A percentile compares a stretch with the other conserved stretches of the same genome.
phyloP scores from a whole-genome alignment of 2,329 filamentous ascomycete species.

The Claviceps arundinis region DNA sequence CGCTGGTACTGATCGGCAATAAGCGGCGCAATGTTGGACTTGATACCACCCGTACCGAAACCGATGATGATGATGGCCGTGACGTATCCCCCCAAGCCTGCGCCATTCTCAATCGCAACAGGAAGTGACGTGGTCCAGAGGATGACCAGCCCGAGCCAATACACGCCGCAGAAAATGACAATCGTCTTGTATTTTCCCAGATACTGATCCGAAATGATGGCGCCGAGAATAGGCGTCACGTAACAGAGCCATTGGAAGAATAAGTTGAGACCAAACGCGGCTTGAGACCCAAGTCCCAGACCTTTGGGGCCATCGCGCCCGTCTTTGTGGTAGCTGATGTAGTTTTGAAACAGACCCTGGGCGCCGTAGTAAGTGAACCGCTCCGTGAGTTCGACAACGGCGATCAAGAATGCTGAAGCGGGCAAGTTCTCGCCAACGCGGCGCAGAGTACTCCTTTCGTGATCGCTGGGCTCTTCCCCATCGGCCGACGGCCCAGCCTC shows the following conservation, averaged over 20 bases:
- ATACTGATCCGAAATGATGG: conserved; percentile 43
- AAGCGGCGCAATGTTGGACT: conserved; percentile 46
- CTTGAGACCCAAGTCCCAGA: conserved; percentile 39
- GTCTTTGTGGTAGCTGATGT: conserved; percentile 26
- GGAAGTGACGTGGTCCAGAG: conserved; percentile 37
- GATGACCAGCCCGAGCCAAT: conserved; percentile 42
- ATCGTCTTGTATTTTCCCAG: conserved; percentile 51
- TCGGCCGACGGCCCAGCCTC: conserved; percentile 24
- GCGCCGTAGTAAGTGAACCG: conserved; percentile 46
- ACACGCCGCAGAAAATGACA: conserved; percentile 40
- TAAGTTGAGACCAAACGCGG: conserved; percentile 39
- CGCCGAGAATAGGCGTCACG: conserved; percentile 32
- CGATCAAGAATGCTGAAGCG: conserved; percentile 41
- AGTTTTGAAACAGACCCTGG: conserved; percentile 42
- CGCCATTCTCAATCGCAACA: conserved; percentile 20
- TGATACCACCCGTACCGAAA: conserved; percentile 55
- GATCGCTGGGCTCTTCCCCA: conserved; percentile 37
- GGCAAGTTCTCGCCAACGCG: conserved; percentile 42
- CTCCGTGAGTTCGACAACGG: conserved; percentile 41
- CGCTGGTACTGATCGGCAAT: conserved; percentile 55
- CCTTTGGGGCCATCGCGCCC: conserved; percentile 31
- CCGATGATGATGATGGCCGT: conserved; percentile 49
- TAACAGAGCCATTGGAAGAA: conserved; percentile 42
- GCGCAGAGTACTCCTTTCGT: conserved; percentile 35
- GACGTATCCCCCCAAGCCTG: conserved; percentile 37